Base-by-base conservation (phyloP, 805 yeast genomes). In the Barnettozyma pratensis region DNA sequence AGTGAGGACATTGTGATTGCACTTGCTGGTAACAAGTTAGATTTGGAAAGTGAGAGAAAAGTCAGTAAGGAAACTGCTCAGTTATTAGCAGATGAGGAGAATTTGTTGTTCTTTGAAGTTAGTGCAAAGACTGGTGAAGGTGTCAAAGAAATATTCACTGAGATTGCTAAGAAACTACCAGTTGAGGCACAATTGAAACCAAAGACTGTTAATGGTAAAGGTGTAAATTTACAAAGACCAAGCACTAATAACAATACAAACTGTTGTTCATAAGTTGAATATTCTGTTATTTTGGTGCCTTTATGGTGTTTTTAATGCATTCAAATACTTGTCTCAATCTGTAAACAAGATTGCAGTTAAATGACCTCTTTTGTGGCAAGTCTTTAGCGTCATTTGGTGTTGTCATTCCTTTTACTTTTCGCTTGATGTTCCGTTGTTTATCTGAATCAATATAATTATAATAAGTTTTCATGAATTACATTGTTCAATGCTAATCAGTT, bases 1-100 rank as follows among this genome's bases (percentile, higher is more conserved):
- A 79, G 77, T 11, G 75, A 77, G 41, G 79, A 78, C 36, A 81
- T 85, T 41, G 75, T 78, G 27, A 81, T 85, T 52, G 78, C 84
- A 7, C 65, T 86, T 37, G 87, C 83, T n/a, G 95, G 91, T n/a
- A 86, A 86, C 61, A 86, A 86, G 60, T 57, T 74, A 1, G 95
- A 86, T 67, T 68, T 86, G 54, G 75, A 64, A 12, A 68, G 65
- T 4, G 73, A 75, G 35, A 71, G 90, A 54, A 64, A 69, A 41
- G 73, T 78, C 7, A 58, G 63, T 4, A 62, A 55, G 32, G 73
- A 68, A 11, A 71, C 69, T 27, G 87, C 87, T 0, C 67, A 68
- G 55, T 71, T 76, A 34, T 83, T 81, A 58, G 81, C 83, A 3
- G 68, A 68, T 45, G 85, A 79, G 49, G 74, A 75, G 48, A 70